Base-by-base conservation (phyloP, 2,329 filamentous ascomycete species). In the Cadophora sp. region DNA sequence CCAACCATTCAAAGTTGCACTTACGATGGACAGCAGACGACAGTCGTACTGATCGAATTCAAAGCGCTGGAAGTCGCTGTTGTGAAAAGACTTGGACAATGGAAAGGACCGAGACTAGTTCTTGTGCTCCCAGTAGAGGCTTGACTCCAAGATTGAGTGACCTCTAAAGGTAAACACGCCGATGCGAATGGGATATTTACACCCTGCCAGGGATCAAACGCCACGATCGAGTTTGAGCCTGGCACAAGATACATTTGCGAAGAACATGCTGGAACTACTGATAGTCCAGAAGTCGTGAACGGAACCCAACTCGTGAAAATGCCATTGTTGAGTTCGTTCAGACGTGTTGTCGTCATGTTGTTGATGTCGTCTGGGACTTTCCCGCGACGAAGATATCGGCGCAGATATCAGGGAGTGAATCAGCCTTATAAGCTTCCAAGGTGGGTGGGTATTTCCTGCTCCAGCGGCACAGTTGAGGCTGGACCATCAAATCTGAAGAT, bases 11-110 rank as follows among this genome's bases (percentile, higher is more conserved):
- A 39, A n/a, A 33, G 27, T 3, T 45, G 4, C n/a, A 67, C 68
- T 66, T 50, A 71, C 70, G 65, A 66, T 20, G 68, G 66, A 50
- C 70, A 70, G 36, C 68, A 71, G 27, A 61, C 20, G 18, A 71
- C 39, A 14, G 64, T 64, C 22, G 68, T 64, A 50, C 58, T 66
- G 4, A 58, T 59, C 7, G 48, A 36, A 66, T 70, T 64, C 36
- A 70, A 2, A 18, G 20, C 51, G 8, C 43, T 67, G 27, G 64
- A 56, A 51, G 62, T 64, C 13, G 62, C 66, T 24, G 60, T 68
- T 6, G 66, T 59, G 53, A 62, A 71, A 13, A 55, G 56, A n/a
- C 61, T 70, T 30, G 67, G 66, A 50, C 67, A 71, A 33, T 59
- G 41, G 30, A 68, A 68, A 5, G 60, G 50, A 16, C 66, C 66